These are phyloP conservation scores for Trifolium dubium DNA, from an alignment of 306 rosid genomes.

Conservation along the genomic window DNA sequence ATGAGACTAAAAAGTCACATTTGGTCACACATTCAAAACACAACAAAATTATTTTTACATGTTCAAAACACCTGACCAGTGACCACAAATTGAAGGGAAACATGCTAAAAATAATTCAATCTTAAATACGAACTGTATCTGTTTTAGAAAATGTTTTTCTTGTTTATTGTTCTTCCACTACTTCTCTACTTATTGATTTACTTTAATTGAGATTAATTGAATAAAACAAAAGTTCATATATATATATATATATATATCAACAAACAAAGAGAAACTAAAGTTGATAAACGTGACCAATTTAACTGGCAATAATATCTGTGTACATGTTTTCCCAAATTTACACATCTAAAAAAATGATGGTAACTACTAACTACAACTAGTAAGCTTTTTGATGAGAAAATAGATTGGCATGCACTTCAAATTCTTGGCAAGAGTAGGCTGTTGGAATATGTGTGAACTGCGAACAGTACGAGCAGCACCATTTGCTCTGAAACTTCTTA, in stretches of 20 bases:
- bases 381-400: neutral
- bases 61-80: neutral
- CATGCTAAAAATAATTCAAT: neutral
- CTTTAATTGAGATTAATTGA: neutral
- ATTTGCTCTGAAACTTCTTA: slow-evolving; percentile 6
- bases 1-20: too few species aligned
- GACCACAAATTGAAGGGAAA: neutral
- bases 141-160: neutral
- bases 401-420: neutral
- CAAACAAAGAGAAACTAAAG: neutral
- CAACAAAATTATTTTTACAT: too few species aligned
- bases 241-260: too few species aligned
- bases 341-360: neutral
- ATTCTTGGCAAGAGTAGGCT: slow-evolving; percentile 1
- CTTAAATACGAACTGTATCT: neutral
- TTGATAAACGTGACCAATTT: slow-evolving; percentile 1
- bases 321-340: neutral
- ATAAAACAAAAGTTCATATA: neutral
- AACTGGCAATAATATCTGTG: neutral
- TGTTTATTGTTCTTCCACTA: neutral
- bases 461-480: neutral
- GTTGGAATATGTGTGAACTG: neutral
- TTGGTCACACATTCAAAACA: too few species aligned
- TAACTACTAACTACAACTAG: neutral
- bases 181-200: neutral